These are phyloP conservation scores for Boletellus sp. DNA, from an alignment of 1,284 basidiomycete genomes.

Conservation along the genomic window DNA sequence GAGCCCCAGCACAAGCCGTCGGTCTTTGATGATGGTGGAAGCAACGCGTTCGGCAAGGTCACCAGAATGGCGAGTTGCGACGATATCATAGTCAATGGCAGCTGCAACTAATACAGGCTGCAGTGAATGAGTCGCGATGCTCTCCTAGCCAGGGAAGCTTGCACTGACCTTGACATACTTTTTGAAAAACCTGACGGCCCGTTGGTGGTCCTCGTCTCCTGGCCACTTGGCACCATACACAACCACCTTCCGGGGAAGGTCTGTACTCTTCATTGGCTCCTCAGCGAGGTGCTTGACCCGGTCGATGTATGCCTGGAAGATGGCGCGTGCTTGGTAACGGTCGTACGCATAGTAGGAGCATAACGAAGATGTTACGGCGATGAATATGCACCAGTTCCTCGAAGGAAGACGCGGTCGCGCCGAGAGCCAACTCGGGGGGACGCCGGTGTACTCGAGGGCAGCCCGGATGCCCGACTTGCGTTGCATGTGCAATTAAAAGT, in stretches of 20 bases:
- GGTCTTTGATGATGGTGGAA: slow-evolving; percentile 65
- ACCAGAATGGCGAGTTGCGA: slow-evolving; percentile 81
- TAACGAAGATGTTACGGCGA: slow-evolving; percentile 69
- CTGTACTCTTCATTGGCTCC: slow-evolving; percentile 63
- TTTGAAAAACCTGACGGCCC: slow-evolving; percentile 84
- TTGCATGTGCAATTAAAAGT: not conserved
- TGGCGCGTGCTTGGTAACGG: slow-evolving; percentile 71
- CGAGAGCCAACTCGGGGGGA: slow-evolving; percentile 70
- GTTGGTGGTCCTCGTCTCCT: slow-evolving; percentile 90
- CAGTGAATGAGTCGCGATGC: slow-evolving; percentile 4
- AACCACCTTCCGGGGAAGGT: slow-evolving; percentile 75
- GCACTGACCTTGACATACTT: slow-evolving; percentile 89
- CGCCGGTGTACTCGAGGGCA: slow-evolving; percentile 61
- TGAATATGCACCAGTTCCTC: slow-evolving; percentile 92
- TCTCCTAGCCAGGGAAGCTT: slow-evolving; percentile 2
- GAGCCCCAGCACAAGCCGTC: slow-evolving; percentile 60
- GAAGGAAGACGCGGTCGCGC: slow-evolving; percentile 81
- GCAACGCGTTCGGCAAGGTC: slow-evolving; percentile 76
- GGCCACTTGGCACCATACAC: slow-evolving; percentile 92
- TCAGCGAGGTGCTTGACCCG: slow-evolving; percentile 77
- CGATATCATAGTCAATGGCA: slow-evolving; percentile 87
- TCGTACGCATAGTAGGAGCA: slow-evolving; percentile 83
- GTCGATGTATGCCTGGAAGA: slow-evolving; percentile 77
- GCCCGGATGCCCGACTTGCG: slow-evolving; percentile 46
- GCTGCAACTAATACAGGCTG: slow-evolving; percentile 94